Conservation (phyloP, 2,329 filamentous ascomycete genomes). For the Scedosporium aurantiacum region DNA sequence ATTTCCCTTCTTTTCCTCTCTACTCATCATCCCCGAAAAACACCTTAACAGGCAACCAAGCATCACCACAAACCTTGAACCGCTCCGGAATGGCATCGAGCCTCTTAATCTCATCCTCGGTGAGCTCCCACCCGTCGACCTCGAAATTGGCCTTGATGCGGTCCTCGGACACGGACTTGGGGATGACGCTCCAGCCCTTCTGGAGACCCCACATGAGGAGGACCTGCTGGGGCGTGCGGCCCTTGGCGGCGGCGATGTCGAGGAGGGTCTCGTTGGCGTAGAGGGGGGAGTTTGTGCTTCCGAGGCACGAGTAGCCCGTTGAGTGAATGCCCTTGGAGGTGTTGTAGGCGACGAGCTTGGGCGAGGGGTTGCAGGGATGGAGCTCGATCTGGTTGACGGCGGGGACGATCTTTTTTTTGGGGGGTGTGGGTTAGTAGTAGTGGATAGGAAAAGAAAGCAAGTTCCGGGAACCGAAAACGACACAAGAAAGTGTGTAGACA, state of each 20-base stretch:
- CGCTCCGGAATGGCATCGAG: constrained; percentile 59
- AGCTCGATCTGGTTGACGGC: constrained; percentile 78
- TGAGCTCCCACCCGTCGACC: constrained; percentile 62
- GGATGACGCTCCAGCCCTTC: constrained; percentile 73
- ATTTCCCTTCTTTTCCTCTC: not conserved
- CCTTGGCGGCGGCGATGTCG: constrained; percentile 52
- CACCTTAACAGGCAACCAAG: constrained; percentile 64
- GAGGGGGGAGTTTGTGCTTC: constrained; percentile 58
- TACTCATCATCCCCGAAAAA: constrained; percentile 80
- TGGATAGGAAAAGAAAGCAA: not conserved
- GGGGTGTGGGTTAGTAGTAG: constrained; percentile 22
- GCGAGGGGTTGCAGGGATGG: constrained; percentile 71
- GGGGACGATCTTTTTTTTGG: constrained; percentile 32
- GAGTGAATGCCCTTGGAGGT: constrained; percentile 62
- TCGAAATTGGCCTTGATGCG: constrained; percentile 70
- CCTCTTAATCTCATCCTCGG: constrained; percentile 58
- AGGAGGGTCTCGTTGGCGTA: constrained; percentile 55
- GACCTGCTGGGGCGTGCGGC: constrained; percentile 63
- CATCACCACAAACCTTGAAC: constrained; percentile 73
- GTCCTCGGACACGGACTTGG: constrained; percentile 65
- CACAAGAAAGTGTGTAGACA: too few species aligned
- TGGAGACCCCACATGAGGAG: constrained; percentile 71
- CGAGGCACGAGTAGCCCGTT: constrained; percentile 66
- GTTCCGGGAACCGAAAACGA: not conserved
- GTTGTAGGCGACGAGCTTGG: constrained; percentile 65